Base-by-base conservation (phyloP, 768 basidiomycete species). In the Agaricus subrufescens region DNA sequence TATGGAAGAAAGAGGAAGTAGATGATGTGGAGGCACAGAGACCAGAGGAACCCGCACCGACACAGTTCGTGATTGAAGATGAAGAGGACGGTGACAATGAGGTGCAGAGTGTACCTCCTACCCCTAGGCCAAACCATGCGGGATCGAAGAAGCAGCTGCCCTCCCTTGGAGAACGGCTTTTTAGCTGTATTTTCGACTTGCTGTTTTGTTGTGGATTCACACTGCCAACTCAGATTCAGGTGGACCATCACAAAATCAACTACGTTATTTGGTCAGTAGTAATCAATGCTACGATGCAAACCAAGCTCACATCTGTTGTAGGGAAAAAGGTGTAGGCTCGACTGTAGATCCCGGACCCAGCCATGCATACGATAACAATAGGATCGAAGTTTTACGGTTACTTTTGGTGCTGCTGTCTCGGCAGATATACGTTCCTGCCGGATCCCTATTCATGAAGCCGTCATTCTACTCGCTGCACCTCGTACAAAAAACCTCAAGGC, bases 251-350 rank as follows among this genome's bases (percentile, higher is more conserved):
- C 67, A 89, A 91, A 67, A 86, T 94, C 45, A 86, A 88, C 67
- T 89, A 94, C 74, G 76, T 89, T 25, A 95, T 95, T 53, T 96
- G 93, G 92, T 92, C 67, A 58, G 87, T 68, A n/a, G 14, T 15
- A 19, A 19, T 19, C n/a, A 15, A 30, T 46, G 31, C 3, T 59
- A 5, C 12, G 56, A 23, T 42, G 26, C 51, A 6, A 37, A 37
- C 31, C 40, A 15, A 42, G 15, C 39, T 50, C 52, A 48, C 31
- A n/a, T 23, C 19, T 23, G 26, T 31, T n/a, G 40, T 55, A 94
- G 96, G 96, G 94, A 97, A 75, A 93, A 89, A 65, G 96, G 96
- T 11, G 82, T 99, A 25, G 96, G 97, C 11, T 93, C 93, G 2
- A 91, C 93, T 2, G 75, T 80, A 38, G 87, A 91, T 66, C 80